Evolutionary conservation across 78 protist genomes (phyloP).

Genomic region (Dictyostelium intermedium): DNA sequence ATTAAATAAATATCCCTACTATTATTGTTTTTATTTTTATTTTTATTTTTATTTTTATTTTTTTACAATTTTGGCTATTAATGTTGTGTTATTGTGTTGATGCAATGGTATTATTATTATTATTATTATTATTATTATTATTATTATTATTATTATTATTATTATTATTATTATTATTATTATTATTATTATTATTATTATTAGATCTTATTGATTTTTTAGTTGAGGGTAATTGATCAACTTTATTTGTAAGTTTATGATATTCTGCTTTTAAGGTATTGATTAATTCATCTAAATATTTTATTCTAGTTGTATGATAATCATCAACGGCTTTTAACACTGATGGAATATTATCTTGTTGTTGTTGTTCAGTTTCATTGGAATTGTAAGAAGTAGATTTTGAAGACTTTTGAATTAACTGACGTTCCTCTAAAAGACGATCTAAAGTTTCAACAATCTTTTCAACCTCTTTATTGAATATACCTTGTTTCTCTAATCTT

Average conservation of each 20-base stretch:
- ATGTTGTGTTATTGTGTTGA: background rate
- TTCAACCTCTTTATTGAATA: slow-evolving; percentile 45
- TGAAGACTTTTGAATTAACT: background rate
- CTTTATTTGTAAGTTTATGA: slow-evolving; percentile 38
- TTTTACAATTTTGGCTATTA: too few relatives aligned
- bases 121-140: too few relatives aligned
- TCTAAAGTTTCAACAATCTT: slow-evolving; percentile 60
- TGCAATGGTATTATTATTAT: too few relatives aligned
- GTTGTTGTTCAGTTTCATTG: background rate
- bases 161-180: background rate
- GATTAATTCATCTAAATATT: slow-evolving; percentile 58
- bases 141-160: background rate
- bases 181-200: background rate
- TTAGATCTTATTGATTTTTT: slow-evolving; percentile 9
- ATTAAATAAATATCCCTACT: too few relatives aligned
- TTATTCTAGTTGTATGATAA: slow-evolving; percentile 26
- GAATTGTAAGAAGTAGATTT: background rate
- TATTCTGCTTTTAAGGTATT: slow-evolving; percentile 40
- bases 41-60: too few relatives aligned
- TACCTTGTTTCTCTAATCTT: slow-evolving; percentile 53
- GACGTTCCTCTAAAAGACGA: slow-evolving; percentile 43
- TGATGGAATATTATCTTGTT: background rate
- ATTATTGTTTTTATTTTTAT: too few relatives aligned
- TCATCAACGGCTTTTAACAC: slow-evolving; percentile 44
- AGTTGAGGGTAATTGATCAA: slow-evolving; percentile 43